These are phyloP conservation scores for Fusarium sp. DNA, from an alignment of 2,329 filamentous ascomycete genomes.

Conservation along the genomic window DNA sequence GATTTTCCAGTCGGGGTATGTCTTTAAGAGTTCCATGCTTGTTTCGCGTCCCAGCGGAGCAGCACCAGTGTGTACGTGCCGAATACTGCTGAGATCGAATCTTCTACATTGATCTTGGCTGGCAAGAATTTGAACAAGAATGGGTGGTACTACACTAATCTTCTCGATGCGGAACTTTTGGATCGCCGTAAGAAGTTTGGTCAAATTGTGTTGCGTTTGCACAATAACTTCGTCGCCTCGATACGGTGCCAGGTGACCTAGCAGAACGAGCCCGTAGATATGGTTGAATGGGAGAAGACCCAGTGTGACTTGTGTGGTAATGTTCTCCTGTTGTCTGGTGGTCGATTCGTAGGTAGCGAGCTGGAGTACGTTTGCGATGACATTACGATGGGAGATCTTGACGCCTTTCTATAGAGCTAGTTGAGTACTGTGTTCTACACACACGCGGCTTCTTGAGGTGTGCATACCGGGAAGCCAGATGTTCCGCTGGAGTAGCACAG, in stretches of 20 bases:
- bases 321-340: slow-evolving; percentile 51
- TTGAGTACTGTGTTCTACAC: slow-evolving; percentile 49
- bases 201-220: slow-evolving; percentile 81
- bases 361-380: slow-evolving; percentile 83
- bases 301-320: slow-evolving; percentile 64
- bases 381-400: slow-evolving; percentile 84
- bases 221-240: slow-evolving; percentile 82
- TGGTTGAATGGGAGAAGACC: slow-evolving; percentile 76
- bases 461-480: slow-evolving; percentile 79
- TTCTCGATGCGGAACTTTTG: slow-evolving; percentile 1
- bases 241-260: slow-evolving; percentile 57
- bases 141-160: not conserved
- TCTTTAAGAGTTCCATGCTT: not conserved
- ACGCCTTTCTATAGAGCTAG: slow-evolving; percentile 77
- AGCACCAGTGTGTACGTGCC: slow-evolving; percentile 1
- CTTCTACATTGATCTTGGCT: not conserved
- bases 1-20: not conserved
- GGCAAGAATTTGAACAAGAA: not conserved
- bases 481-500: slow-evolving; percentile 87
- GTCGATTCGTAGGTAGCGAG: slow-evolving; percentile 62
- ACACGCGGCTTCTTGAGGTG: too few species aligned
- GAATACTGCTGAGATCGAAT: not conserved
- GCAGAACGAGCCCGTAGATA: too few species aligned
- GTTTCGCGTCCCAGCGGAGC: not conserved
- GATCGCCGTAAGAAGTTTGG: slow-evolving; percentile 63